These are phyloP conservation scores for Globisporangium echinulatum DNA, from an alignment of 352 stramenopile genomes.

Conservation along the genomic window DNA sequence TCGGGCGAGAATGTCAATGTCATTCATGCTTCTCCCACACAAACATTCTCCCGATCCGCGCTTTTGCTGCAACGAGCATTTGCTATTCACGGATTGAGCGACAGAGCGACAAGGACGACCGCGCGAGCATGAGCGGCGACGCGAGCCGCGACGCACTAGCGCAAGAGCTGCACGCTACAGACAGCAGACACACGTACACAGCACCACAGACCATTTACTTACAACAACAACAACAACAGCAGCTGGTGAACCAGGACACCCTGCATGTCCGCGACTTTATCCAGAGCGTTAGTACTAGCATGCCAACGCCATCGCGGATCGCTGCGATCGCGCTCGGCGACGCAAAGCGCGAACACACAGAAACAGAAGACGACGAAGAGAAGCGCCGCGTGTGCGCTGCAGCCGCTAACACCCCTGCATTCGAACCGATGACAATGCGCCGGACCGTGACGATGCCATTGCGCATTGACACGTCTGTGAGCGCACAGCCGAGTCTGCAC, in stretches of 20 bases:
- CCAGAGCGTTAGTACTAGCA: not conserved
- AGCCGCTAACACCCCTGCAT: not conserved
- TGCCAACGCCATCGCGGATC: not conserved
- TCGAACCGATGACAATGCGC: not conserved
- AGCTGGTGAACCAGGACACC: not conserved
- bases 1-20: too few species aligned
- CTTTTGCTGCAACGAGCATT: too few species aligned
- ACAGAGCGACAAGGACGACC: too few species aligned
- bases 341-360: not conserved
- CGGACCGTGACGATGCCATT: not conserved
- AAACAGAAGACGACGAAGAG: not conserved
- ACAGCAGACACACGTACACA: not conserved
- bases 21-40: too few species aligned
- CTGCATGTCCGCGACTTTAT: too few species aligned
- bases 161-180: not conserved
- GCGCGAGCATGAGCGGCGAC: conserved; percentile 5
- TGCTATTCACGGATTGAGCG: too few species aligned
- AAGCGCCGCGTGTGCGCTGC: not conserved
- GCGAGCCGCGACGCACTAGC: not conserved
- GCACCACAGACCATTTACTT: not conserved
- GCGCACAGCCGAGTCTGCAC: not conserved
- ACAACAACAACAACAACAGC: not conserved
- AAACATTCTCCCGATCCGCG: too few species aligned
- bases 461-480: conserved; percentile 5
- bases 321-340: too few species aligned